Conservation (phyloP, 148 eudicot species). For the Vaccinium vitisidaea region DNA sequence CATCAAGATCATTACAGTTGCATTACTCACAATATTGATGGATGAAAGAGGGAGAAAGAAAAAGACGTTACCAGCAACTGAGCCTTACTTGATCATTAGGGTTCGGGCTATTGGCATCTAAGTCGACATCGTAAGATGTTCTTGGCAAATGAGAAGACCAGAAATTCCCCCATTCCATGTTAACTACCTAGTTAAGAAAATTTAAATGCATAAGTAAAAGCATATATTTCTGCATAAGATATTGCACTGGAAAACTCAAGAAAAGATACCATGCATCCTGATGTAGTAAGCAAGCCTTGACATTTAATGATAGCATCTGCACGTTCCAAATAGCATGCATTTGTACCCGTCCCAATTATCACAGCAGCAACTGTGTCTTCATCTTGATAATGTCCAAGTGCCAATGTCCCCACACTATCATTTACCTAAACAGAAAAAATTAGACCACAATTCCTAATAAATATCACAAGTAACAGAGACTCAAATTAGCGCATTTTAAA, state of each 20-base stretch:
- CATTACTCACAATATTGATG: background rate
- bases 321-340: constrained; percentile 89
- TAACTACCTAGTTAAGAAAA: constrained; percentile 56
- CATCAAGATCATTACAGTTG: constrained; percentile 17
- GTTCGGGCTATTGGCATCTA: constrained; percentile 85
- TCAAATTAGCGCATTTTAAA: background rate
- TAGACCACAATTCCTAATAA: background rate
- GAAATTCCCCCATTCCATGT: constrained; percentile 97
- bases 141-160: constrained; percentile 97
- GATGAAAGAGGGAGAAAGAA: background rate
- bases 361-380: constrained; percentile 94
- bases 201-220: constrained; percentile 6
- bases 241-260: background rate
- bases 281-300: constrained; percentile 75
- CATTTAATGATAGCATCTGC: constrained; percentile 91
- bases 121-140: constrained; percentile 69
- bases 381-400: constrained; percentile 87
- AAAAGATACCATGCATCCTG: constrained; percentile 84
- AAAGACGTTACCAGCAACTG: constrained; percentile 2
- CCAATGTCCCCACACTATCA: constrained; percentile 92
- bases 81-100: constrained; percentile 75
- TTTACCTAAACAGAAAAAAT: constrained; percentile 48
- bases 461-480: background rate
- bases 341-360: constrained; percentile 88
- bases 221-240: background rate